phyloP scores from a whole-genome alignment of 129 eudicot species.

The Tagetes patula region DNA sequence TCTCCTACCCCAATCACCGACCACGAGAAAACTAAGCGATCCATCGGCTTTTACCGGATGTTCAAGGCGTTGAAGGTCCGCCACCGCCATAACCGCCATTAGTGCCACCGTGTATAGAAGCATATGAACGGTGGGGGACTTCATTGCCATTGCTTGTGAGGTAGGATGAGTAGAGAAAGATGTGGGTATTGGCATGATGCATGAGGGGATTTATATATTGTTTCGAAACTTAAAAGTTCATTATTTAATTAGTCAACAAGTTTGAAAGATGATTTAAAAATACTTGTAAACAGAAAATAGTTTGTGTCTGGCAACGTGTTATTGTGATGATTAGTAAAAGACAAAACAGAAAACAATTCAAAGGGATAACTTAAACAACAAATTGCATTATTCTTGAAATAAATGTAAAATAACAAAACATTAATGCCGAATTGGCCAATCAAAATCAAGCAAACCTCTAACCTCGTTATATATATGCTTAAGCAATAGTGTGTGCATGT shows the following conservation, averaged over 20 bases:
- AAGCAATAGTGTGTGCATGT: no score
- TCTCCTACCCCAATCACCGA: slow-evolving; percentile 80
- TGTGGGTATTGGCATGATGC: neutral
- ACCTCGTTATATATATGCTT: neutral
- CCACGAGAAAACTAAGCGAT: slow-evolving; percentile 51
- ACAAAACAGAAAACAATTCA: neutral
- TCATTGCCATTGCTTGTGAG: slow-evolving; percentile 13
- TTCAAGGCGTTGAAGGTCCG: slow-evolving; percentile 40
- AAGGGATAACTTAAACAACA: neutral
- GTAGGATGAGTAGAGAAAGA: neutral
- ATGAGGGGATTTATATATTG: slow-evolving; percentile 16
- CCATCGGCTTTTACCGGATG: slow-evolving; percentile 49
- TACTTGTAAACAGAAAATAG: no score
- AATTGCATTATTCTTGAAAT: neutral
- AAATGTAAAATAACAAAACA: neutral
- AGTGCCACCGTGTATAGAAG: neutral
- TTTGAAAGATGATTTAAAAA: neutral
- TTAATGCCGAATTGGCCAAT: neutral
- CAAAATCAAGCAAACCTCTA: neutral
- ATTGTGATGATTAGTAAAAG: neutral
- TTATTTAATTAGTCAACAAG: no score
- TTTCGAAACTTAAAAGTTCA: neutral
- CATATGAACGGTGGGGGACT: slow-evolving; percentile 3
- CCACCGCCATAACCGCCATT: slow-evolving; percentile 21
- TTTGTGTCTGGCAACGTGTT: neutral